Conservation (phyloP, 2,329 filamentous ascomycete species). For the Talaromyces sp. region DNA sequence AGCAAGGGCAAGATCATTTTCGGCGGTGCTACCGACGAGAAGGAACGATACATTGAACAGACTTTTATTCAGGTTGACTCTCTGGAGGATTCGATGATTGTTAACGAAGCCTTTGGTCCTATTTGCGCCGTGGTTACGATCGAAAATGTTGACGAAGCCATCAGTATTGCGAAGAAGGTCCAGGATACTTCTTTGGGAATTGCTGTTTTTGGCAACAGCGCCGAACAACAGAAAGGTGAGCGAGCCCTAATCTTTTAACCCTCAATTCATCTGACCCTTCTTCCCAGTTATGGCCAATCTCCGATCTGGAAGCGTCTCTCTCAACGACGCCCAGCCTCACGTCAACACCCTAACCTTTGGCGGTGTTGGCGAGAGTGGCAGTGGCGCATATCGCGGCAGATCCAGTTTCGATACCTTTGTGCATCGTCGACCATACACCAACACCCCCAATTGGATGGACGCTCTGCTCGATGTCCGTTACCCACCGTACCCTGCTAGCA, state of each 20-base stretch:
- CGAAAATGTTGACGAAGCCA: conserved; percentile 76
- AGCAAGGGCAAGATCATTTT: conserved; percentile 78
- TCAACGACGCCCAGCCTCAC: conserved; percentile 61
- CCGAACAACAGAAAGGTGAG: conserved; percentile 69
- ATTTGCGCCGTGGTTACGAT: conserved; percentile 77
- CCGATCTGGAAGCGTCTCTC: conserved; percentile 61
- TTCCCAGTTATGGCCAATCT: conserved; percentile 55
- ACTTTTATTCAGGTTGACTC: conserved; percentile 83
- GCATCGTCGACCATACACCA: conserved; percentile 55
- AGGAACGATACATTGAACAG: conserved; percentile 78
- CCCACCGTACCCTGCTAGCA: conserved; percentile 50
- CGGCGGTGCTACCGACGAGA: conserved; percentile 77
- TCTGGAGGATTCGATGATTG: conserved; percentile 69
- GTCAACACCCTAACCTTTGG: conserved; percentile 73
- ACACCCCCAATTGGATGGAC: conserved; percentile 58
- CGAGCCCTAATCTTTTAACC: conserved; percentile 23
- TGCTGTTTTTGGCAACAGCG: conserved; percentile 77
- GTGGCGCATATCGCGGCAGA: conserved; percentile 71
- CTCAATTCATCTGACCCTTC: background rate
- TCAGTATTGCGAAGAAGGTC: conserved; percentile 72
- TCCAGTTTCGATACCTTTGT: conserved; percentile 61
- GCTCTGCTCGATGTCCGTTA: conserved; percentile 53
- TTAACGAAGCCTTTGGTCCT: conserved; percentile 89
- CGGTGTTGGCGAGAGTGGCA: conserved; percentile 74
- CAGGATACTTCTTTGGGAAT: conserved; percentile 79